Conservation (phyloP, 2,329 filamentous ascomycete genomes). For the Aspergillus brunneoviolaceus region DNA sequence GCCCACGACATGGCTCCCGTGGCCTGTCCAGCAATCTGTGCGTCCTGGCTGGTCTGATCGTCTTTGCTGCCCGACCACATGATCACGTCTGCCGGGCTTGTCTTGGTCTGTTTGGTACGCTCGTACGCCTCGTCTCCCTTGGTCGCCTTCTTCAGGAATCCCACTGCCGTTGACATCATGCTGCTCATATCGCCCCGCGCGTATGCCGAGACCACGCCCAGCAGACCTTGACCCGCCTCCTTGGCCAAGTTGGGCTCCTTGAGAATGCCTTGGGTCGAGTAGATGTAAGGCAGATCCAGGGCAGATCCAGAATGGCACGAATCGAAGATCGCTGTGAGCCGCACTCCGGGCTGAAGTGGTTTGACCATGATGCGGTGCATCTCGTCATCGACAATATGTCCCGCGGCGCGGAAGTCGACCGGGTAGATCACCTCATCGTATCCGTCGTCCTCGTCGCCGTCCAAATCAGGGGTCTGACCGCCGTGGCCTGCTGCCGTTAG, state of each 20-base stretch:
- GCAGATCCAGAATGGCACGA: slow-evolving; percentile 68
- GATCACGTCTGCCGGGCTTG: slow-evolving; percentile 89
- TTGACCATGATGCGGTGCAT: slow-evolving; percentile 76
- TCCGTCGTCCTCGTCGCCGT: slow-evolving; percentile 76
- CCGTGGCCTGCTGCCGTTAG: slow-evolving; percentile 59
- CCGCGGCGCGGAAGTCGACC: slow-evolving; percentile 67
- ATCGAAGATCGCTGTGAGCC: slow-evolving; percentile 69
- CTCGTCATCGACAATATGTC: slow-evolving; percentile 75
- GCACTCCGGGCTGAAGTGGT: slow-evolving; percentile 76
- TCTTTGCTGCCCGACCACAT: slow-evolving; percentile 99
- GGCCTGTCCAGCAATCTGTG: slow-evolving; percentile 80
- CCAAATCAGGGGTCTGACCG: slow-evolving; percentile 69
- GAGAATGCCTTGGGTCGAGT: slow-evolving; percentile 66
- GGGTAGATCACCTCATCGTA: slow-evolving; percentile 79
- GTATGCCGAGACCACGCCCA: slow-evolving; percentile 72
- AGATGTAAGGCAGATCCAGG: slow-evolving; percentile 66
- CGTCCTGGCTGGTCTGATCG: slow-evolving; percentile 90
- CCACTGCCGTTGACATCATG: slow-evolving; percentile 76
- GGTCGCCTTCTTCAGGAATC: slow-evolving; percentile 83
- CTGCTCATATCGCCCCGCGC: slow-evolving; percentile 78
- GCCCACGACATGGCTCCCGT: slow-evolving; percentile 99
- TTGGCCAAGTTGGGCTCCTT: slow-evolving; percentile 69
- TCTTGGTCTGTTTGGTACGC: slow-evolving; percentile 82
- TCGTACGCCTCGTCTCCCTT: slow-evolving; percentile 76
- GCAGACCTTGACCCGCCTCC: slow-evolving; percentile 63